phyloP scores from a whole-genome alignment of 2,329 filamentous ascomycete species.

The Leptographium radiaticola region DNA sequence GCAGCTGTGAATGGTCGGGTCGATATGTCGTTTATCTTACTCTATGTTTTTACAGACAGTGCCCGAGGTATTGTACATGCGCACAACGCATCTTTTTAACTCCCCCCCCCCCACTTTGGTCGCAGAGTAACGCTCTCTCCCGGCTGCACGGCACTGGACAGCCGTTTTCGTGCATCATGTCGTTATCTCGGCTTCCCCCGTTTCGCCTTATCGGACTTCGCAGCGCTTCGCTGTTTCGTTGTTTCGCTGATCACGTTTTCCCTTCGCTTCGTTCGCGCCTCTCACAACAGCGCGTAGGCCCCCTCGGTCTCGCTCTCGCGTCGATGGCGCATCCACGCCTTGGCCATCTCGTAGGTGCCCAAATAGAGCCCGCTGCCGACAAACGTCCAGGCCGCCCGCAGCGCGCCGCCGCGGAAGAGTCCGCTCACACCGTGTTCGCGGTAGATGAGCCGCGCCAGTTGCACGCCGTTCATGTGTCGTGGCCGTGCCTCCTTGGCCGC shows the following conservation, averaged over 20 bases:
- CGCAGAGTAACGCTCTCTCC: not conserved
- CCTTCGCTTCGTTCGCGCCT: not conserved
- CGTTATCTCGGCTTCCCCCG: no score
- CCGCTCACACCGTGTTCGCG: constrained; percentile 56
- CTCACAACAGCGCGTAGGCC: not conserved
- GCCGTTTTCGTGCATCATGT: not conserved
- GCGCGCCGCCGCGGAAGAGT: constrained; percentile 60
- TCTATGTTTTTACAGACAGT: not conserved
- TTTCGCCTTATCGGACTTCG: not conserved
- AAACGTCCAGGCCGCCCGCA: constrained; percentile 71
- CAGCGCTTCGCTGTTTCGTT: not conserved
- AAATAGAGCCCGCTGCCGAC: constrained; percentile 74
- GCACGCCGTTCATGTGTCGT: constrained; percentile 29
- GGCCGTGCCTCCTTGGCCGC: constrained; percentile 17
- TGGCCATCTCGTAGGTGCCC: constrained; percentile 72
- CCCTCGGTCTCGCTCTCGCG: constrained; percentile 28
- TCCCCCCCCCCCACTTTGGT: not conserved
- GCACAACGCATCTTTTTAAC: not conserved
- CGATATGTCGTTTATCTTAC: not conserved
- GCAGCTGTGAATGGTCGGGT: not conserved
- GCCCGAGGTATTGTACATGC: not conserved
- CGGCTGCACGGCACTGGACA: not conserved
- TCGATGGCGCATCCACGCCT: constrained; percentile 42
- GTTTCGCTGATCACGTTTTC: not conserved
- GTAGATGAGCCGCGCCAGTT: constrained; percentile 53